phyloP scores from a whole-genome alignment of 2,329 filamentous ascomycete genomes.

The Stemphylium lycopersici region DNA sequence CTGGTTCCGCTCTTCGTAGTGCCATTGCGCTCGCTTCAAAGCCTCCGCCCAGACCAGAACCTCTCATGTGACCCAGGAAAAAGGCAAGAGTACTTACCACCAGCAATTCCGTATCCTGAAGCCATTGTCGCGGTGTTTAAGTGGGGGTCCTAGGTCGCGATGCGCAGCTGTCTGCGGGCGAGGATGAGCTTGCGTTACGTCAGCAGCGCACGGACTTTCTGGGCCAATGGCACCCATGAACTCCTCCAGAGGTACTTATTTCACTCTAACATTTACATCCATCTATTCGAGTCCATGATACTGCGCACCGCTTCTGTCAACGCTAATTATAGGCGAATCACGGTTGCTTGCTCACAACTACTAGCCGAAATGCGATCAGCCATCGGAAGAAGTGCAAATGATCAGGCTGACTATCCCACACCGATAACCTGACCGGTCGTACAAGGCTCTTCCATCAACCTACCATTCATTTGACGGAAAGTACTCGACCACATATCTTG shows the following conservation, averaged over 20 bases:
- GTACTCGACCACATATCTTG: no score
- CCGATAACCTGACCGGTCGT: no score
- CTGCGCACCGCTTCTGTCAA: no score
- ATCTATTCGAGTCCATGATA: background rate
- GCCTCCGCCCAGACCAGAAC: constrained; percentile 16
- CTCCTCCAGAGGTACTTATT: background rate
- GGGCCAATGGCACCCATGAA: background rate
- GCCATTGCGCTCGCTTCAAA: constrained; percentile 25
- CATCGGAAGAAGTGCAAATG: no score
- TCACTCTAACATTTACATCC: no score
- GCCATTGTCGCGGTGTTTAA: constrained; percentile 64
- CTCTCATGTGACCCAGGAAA: background rate
- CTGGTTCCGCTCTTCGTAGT: constrained; percentile 14
- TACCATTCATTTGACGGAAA: no score
- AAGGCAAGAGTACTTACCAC: constrained; percentile 63
- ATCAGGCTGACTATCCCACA: no score
- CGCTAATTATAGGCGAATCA: no score
- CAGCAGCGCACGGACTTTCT: constrained; percentile 9
- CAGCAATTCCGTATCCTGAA: constrained; percentile 81
- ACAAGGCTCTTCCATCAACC: no score
- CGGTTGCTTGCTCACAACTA: no score
- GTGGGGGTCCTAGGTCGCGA: constrained; percentile 29
- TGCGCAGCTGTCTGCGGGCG: constrained; percentile 7
- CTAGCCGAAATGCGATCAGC: no score
- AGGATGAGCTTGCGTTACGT: constrained; percentile 17